phyloP scores from a whole-genome alignment of 495 filamentous ascomycete species.

The Penicillium nucicola region DNA sequence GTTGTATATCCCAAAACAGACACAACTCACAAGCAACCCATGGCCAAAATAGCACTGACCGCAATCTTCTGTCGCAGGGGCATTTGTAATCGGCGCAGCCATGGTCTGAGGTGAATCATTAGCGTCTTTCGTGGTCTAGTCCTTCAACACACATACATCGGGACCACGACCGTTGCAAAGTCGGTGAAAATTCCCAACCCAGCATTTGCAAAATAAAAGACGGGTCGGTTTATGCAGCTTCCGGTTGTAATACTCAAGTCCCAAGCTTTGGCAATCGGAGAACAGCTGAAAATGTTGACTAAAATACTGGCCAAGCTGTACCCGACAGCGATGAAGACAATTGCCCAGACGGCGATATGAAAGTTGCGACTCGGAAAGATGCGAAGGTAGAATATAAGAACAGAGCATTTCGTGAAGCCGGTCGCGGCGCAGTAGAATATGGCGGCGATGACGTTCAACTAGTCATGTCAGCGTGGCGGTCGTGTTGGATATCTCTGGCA shows the following conservation, averaged over 20 bases:
- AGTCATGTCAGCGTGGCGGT: neutral
- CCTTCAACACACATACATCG: conserved; percentile 24
- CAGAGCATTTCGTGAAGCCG: conserved; percentile 40
- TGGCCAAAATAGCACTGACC: conserved; percentile 23
- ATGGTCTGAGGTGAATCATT: conserved; percentile 14
- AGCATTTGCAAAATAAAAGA: conserved; percentile 35
- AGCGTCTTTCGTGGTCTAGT: neutral
- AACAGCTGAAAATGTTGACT: conserved; percentile 32
- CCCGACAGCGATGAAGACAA: conserved; percentile 31
- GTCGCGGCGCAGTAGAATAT: conserved; percentile 37
- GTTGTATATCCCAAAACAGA: neutral
- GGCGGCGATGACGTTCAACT: conserved; percentile 27
- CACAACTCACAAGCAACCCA: conserved; percentile 29
- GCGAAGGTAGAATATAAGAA: conserved; percentile 48
- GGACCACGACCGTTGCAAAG: conserved; percentile 34
- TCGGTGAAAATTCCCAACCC: conserved; percentile 36
- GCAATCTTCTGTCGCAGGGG: conserved; percentile 28
- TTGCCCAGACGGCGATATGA: conserved; percentile 27
- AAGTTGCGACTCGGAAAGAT: conserved; percentile 40
- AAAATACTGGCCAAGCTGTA: conserved; percentile 34
- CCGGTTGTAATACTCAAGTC: conserved; percentile 21
- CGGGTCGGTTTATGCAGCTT: conserved; percentile 28
- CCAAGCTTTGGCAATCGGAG: conserved; percentile 31
- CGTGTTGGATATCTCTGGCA: neutral
- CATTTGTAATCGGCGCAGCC: conserved; percentile 34